Evolutionary conservation across 169 alveolate genomes (phyloP).

Genomic region (Cryptosporidium felis): DNA sequence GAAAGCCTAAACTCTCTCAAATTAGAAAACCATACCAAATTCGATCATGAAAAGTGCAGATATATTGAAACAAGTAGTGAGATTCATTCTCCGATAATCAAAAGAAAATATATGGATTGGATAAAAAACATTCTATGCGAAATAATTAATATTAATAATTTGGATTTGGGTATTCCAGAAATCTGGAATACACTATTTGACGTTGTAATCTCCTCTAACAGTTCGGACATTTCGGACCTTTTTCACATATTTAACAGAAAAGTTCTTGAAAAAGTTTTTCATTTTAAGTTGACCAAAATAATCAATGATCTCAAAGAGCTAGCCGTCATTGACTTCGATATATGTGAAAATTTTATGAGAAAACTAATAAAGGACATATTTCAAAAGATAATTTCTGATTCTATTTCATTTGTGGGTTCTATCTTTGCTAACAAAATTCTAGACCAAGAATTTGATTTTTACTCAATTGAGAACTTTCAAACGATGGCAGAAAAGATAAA

Average conservation of each 20-base stretch:
- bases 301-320: neutral
- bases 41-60: neutral
- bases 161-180: neutral
- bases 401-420: neutral
- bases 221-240: neutral
- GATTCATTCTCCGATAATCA: neutral
- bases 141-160: neutral
- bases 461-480: neutral
- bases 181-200: constrained; percentile 39
- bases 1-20: neutral
- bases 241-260: neutral
- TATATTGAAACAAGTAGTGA: neutral
- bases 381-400: constrained; percentile 33
- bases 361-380: neutral
- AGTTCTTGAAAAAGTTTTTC: neutral
- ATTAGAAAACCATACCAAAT: neutral
- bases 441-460: neutral
- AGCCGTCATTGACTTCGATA: neutral
- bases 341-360: constrained; percentile 33
- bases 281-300: neutral
- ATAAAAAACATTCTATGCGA: constrained; percentile 15
- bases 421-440: neutral
- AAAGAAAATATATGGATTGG: constrained; percentile 42
- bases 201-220: neutral
- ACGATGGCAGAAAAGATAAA: neutral